Percentiles rank a stretch among this genome's conserved stretches.
Evolutionary conservation across 2,329 filamentous ascomycete species (phyloP).

Genomic region (Cercospora beticola): DNA sequence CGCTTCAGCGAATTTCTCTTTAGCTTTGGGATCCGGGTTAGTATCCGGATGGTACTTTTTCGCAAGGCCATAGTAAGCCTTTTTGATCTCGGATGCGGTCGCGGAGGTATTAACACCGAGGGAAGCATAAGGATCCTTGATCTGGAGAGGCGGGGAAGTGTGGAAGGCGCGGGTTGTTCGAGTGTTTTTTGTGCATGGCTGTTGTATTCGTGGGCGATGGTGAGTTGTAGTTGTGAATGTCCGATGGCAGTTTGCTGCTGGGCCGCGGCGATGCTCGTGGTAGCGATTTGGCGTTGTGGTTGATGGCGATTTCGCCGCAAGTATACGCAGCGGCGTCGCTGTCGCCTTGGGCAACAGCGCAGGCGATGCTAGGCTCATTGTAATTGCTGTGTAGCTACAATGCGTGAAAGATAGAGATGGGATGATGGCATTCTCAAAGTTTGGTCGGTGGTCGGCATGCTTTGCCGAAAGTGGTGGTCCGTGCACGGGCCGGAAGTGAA

Average conservation of each 20-base stretch:
- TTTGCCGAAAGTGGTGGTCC: no score
- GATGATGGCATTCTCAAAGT: constrained; percentile 3
- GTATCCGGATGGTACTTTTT: constrained; percentile 99
- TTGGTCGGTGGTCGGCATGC: no score
- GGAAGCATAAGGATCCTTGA: constrained; percentile 79
- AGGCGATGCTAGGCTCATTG: constrained; percentile 41
- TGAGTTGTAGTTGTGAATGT: constrained; percentile 22
- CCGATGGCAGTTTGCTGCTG: constrained; percentile 18
- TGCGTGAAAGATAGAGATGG: not conserved
- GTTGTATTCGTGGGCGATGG: constrained; percentile 18
- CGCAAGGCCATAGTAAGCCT: constrained; percentile 94
- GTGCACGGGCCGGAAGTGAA: no score
- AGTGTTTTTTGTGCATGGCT: constrained; percentile 14
- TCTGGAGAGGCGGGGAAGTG: constrained; percentile 55
- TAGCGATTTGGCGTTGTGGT: constrained; percentile 23
- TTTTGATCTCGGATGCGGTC: constrained; percentile 88
- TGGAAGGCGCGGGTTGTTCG: constrained; percentile 52
- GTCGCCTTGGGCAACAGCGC: constrained; percentile 38
- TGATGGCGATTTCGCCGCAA: constrained; percentile 32
- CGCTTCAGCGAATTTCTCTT: constrained; percentile 91
- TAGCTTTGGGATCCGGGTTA: constrained; percentile 90
- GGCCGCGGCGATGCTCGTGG: constrained; percentile 17
- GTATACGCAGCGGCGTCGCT: constrained; percentile 37
- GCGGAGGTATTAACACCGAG: constrained; percentile 82
- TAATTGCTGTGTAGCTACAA: not conserved